Evolutionary conservation across 2,329 filamentous ascomycete species (phyloP), one percentile per base, ranked within the genome.

Genomic region (Thielaviopsis musarum): DNA sequence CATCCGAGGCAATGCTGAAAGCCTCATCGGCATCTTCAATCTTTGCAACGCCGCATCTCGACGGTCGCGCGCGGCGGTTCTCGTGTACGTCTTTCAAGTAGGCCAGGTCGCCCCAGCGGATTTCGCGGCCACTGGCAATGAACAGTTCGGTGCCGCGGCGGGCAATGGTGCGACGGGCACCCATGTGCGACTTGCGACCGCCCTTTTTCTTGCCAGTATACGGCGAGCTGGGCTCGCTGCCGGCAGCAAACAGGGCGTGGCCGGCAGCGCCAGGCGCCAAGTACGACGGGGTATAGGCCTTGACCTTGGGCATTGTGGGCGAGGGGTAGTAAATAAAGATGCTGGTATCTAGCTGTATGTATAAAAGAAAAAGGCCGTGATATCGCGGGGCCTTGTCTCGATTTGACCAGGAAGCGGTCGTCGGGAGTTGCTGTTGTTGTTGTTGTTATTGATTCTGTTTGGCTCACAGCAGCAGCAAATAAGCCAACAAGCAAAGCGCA

Each of bases 51-150:
- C 60, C 57, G 13, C 57, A 30, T 58, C 60, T 38, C 41, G 58
- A 59, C 38, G 57, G 52, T 49, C 55, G 60, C 45, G 61, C 63
- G 55, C 60, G 66, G 58, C 61, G 66, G 38, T 57, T 60, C 49
- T 62, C 64, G 19, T 67, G 65, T 58, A 72, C 72, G 62, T 83
- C 87, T 73, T 94, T 95, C 67, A 97, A 70, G 61, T 84, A 81
- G 57, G 83, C 81, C 59, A 98, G 73, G 71, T 95, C 88, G 10
- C 87, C 85, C 90, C 93, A 98, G 70, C 91, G 80, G 62, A 98
- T 86, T 70, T 97, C 88, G 66, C 86, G 91, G 55, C 91, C 91
- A 49, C 87, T 84, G 21, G 90, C 91, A 13, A 89, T 83, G 68
- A 97, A 97, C 10, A 97, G 75, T 67, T 98, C 91, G 0, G 87